Conservation (phyloP, 345 rosid genomes). For the Sonneratia alba region DNA sequence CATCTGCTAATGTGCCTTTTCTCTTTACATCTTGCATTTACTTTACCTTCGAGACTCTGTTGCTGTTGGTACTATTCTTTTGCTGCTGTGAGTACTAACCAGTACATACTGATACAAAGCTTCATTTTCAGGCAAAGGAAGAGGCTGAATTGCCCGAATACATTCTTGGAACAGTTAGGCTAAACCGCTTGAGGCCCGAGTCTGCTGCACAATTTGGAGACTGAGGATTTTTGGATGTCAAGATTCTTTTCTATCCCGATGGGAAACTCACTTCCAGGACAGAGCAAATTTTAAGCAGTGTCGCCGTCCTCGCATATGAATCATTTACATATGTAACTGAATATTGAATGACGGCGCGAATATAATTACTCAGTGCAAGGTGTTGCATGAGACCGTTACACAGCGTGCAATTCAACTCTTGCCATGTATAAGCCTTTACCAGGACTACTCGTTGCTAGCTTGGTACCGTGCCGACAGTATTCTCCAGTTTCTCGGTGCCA, state of each 20-base stretch:
- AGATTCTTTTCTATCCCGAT: background rate
- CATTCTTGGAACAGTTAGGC: conserved; percentile 83
- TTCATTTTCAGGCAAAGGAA: conserved; percentile 59
- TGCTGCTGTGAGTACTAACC: background rate
- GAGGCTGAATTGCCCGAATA: conserved; percentile 81
- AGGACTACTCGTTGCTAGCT: no score
- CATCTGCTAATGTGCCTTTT: background rate
- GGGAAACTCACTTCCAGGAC: background rate
- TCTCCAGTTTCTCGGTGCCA: no score
- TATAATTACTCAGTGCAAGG: no score
- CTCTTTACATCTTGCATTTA: no score
- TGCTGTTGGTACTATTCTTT: no score
- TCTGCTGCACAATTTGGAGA: conserved; percentile 54
- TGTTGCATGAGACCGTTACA: no score
- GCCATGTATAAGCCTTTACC: no score
- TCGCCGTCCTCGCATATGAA: background rate
- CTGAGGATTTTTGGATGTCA: conserved; percentile 15
- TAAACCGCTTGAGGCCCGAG: conserved; percentile 65
- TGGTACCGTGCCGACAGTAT: no score
- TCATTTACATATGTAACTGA: background rate
- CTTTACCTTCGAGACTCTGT: no score
- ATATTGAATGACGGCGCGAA: background rate
- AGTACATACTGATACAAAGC: background rate
- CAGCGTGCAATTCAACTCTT: no score
- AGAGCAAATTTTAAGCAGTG: background rate